Percentiles rank a stretch among this genome's conserved stretches.
Conservation (phyloP, 192 early-diverging fungal species). For the Linnemannia elongata region DNA sequence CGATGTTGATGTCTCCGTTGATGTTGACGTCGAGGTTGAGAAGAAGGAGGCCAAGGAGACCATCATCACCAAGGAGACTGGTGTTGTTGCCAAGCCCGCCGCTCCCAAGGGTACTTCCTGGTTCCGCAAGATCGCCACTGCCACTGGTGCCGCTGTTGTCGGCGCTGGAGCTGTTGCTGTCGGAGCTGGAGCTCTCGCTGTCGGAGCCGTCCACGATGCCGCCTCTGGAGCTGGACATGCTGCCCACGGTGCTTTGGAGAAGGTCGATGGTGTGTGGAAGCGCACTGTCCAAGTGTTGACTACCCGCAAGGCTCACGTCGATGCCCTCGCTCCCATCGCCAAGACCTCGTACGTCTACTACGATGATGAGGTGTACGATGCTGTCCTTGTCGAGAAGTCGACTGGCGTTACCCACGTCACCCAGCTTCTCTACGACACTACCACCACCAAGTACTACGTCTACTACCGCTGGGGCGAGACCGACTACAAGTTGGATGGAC, state of each 20-base stretch:
- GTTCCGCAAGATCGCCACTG: conserved; percentile 7
- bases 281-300: no score
- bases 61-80: conserved; percentile 13
- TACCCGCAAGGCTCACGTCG: conserved; percentile 36
- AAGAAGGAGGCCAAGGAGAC: no score
- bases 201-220: not conserved
- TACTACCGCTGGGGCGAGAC: no score
- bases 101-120: conserved; percentile 20
- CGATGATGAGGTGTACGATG: conserved; percentile 33
- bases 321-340: no score
- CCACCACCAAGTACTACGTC: no score
- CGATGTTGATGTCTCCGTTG: no score
- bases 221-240: not conserved
- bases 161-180: conserved; percentile 2
- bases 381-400: no score
- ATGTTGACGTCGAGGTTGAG: not conserved
- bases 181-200: not conserved
- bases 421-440: conserved; percentile 16
- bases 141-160: conserved; percentile 10
- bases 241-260: not conserved
- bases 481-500: conserved; percentile 16
- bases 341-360: conserved; percentile 24
- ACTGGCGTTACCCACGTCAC: conserved; percentile 24
- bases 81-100: conserved; percentile 5
- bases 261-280: conserved; percentile 33